These are phyloP conservation scores for Sporodiniella umbellata DNA, from an alignment of 371 early-diverging fungal genomes.

Conservation along the genomic window DNA sequence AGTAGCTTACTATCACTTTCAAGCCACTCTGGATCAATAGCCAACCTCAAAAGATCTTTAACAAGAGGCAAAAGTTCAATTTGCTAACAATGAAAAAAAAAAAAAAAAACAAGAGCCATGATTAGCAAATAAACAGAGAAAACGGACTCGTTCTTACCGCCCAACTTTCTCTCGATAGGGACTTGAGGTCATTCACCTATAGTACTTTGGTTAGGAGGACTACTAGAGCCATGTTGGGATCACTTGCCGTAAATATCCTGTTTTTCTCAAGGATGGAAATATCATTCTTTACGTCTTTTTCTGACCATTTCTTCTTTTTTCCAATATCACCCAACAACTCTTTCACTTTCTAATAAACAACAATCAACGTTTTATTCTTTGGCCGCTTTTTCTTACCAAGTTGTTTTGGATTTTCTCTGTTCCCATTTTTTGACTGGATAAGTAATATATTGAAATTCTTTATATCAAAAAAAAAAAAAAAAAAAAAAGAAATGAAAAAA, in stretches of 20 bases:
- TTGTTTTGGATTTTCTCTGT: not conserved
- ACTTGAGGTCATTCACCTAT: constrained; percentile 37
- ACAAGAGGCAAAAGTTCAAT: constrained; percentile 45
- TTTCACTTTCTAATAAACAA: constrained; percentile 17
- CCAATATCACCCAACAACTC: constrained; percentile 12
- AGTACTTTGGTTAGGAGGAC: not conserved
- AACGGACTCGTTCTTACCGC: constrained; percentile 29
- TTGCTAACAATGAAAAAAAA: constrained; percentile 26
- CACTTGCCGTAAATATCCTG: constrained; percentile 28
- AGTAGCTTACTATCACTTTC: not conserved
- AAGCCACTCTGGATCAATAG: constrained; percentile 15
- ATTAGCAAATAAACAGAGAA: no score
- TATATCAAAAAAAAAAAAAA: not conserved
- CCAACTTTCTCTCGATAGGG: constrained; percentile 49
- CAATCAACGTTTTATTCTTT: not conserved
- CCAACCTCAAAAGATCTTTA: constrained; percentile 35
- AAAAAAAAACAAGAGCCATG: no score
- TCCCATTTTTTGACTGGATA: not conserved
- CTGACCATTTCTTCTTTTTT: constrained; percentile 40
- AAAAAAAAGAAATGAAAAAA: not conserved
- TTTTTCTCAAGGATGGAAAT: constrained; percentile 34
- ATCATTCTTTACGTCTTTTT: constrained; percentile 37
- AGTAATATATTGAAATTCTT: no score
- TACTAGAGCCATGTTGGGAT: no score
- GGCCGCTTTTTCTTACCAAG: constrained; percentile 1